Conservation (phyloP, 2,329 filamentous ascomycete genomes). For the Basipetospora chlamydospora region DNA sequence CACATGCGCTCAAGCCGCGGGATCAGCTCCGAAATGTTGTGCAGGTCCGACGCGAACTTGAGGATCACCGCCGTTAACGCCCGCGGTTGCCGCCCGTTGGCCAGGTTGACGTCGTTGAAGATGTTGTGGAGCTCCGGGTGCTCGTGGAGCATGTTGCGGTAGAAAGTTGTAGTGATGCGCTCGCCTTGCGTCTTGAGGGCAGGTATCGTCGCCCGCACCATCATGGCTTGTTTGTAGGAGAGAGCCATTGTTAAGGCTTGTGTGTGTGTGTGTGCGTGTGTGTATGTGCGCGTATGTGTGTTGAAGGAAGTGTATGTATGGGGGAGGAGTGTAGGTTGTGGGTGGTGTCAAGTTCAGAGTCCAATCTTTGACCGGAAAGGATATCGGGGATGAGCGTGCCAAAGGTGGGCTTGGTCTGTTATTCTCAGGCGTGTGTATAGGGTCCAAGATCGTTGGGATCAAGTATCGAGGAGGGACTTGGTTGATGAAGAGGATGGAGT, state of each 20-base stretch:
- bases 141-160: conserved; percentile 50
- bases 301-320: no score
- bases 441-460: no score
- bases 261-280: background rate
- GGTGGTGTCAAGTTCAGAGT: no score
- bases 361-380: no score
- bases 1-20: conserved; percentile 43
- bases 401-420: no score
- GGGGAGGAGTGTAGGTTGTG: no score
- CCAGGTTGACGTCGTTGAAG: conserved; percentile 42
- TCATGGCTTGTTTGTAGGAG: conserved; percentile 40
- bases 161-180: conserved; percentile 57
- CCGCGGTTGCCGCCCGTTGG: conserved; percentile 20
- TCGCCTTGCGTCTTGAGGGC: conserved; percentile 53
- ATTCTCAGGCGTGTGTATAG: no score
- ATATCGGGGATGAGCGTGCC: no score
- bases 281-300: background rate
- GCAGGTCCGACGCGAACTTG: conserved; percentile 58
- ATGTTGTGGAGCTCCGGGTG: conserved; percentile 53
- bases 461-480: no score
- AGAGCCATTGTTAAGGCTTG: conserved; percentile 21
- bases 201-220: conserved; percentile 58
- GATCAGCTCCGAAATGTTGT: conserved; percentile 40
- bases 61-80: conserved; percentile 35
- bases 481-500: no score